A percentile compares a stretch with the other conserved stretches of the same genome.
Evolutionary conservation across 306 rosid genomes (phyloP).

Genomic region (Calophaca sinica): DNA sequence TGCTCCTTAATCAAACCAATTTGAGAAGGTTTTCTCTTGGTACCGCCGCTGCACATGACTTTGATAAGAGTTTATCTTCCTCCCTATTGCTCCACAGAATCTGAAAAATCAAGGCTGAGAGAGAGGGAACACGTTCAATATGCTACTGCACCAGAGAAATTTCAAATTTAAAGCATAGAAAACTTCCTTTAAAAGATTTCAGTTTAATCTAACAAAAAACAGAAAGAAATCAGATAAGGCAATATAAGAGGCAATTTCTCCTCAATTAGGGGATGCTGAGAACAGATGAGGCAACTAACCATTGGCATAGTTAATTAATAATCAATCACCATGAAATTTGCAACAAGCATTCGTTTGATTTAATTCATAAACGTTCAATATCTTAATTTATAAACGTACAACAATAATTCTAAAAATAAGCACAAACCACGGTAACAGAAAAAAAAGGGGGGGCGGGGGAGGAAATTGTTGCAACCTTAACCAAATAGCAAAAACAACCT

Average conservation of each 20-base stretch:
- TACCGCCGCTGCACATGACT: constrained; percentile 79
- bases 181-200: constrained; percentile 35
- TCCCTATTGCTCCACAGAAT: constrained; percentile 27
- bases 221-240: background rate
- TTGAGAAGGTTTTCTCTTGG: constrained; percentile 61
- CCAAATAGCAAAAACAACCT: constrained; percentile 46
- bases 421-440: constrained; percentile 25
- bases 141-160: constrained; percentile 25
- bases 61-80: background rate
- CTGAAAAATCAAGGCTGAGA: constrained; percentile 28
- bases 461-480: constrained; percentile 47
- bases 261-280: constrained; percentile 2
- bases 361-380: background rate
- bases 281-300: constrained; percentile 1
- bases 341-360: constrained; percentile 28
- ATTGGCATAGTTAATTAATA: background rate
- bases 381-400: constrained; percentile 9
- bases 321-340: constrained; percentile 26
- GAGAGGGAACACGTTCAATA: constrained; percentile 25
- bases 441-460: background rate
- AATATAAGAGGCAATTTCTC: constrained; percentile 24
- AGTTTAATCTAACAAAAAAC: constrained; percentile 32
- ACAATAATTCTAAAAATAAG: constrained; percentile 30
- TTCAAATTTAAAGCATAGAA: constrained; percentile 26
- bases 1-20: constrained; percentile 59